These are phyloP conservation scores for Epichloe aotearoae DNA, from an alignment of 2,329 filamentous ascomycete species.

Conservation along the genomic window DNA sequence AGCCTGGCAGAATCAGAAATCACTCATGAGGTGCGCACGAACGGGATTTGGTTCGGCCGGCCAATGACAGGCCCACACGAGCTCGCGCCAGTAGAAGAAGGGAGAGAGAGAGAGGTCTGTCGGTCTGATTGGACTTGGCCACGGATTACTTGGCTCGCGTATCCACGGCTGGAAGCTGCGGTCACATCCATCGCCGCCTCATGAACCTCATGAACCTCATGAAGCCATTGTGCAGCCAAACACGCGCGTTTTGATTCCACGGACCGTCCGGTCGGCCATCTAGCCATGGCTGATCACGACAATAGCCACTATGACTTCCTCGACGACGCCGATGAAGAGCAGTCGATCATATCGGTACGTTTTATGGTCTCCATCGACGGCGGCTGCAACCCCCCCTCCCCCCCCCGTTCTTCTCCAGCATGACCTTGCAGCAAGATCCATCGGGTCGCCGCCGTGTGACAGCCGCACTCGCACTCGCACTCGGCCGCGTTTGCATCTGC, in stretches of 20 bases:
- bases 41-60: too few species aligned
- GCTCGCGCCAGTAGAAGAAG: neutral
- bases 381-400: neutral
- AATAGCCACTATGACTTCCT: slow-evolving; percentile 30
- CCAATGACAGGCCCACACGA: neutral
- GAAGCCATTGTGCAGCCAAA: slow-evolving; percentile 3
- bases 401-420: neutral
- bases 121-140: neutral
- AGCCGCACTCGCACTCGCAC: neutral
- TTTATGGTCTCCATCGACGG: neutral
- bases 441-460: neutral
- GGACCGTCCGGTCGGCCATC: slow-evolving; percentile 4
- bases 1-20: neutral
- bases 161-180: neutral
- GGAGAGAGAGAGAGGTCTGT: too few species aligned
- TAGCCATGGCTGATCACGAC: slow-evolving; percentile 29
- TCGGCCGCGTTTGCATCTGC: neutral
- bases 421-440: neutral
- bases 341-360: slow-evolving; percentile 30
- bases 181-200: slow-evolving; percentile 3
- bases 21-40: too few species aligned
- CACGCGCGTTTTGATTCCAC: neutral
- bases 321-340: slow-evolving; percentile 34
- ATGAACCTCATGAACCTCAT: neutral
- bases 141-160: neutral